These are phyloP conservation scores for Podila clonocystis DNA, from an alignment of 192 early-diverging fungal genomes.

Conservation along the genomic window DNA sequence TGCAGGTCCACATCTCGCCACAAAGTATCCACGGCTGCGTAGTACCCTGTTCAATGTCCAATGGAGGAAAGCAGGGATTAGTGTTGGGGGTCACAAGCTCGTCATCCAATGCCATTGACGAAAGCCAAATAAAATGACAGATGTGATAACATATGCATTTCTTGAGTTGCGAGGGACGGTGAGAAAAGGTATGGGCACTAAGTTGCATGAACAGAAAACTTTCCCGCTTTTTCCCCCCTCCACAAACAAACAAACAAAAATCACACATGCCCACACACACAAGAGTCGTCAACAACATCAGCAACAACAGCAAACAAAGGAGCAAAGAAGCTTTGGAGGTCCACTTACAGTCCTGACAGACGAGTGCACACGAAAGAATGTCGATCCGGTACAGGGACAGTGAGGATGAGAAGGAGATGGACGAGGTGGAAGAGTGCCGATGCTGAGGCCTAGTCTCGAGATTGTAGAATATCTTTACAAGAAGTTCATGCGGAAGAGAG, in stretches of 20 bases:
- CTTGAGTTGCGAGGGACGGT: no score
- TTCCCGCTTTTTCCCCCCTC: background rate
- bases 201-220: background rate
- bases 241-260: no score
- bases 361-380: constrained; percentile 32
- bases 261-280: no score
- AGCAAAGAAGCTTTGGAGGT: background rate
- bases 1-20: constrained; percentile 39
- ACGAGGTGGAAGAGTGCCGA: constrained; percentile 30
- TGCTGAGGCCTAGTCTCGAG: constrained; percentile 35
- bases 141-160: no score
- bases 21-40: constrained; percentile 42
- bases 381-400: constrained; percentile 17
- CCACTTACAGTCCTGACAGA: constrained; percentile 44
- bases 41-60: constrained; percentile 22
- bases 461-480: constrained; percentile 43
- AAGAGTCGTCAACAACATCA: no score
- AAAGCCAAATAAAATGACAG: no score
- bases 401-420: constrained; percentile 29
- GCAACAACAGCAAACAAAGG: no score
- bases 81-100: background rate
- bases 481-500: constrained; percentile 33
- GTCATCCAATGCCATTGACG: no score
- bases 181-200: no score
- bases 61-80: background rate